Conservation (phyloP, 805 yeast species). For the Grigorovia jiainica region DNA sequence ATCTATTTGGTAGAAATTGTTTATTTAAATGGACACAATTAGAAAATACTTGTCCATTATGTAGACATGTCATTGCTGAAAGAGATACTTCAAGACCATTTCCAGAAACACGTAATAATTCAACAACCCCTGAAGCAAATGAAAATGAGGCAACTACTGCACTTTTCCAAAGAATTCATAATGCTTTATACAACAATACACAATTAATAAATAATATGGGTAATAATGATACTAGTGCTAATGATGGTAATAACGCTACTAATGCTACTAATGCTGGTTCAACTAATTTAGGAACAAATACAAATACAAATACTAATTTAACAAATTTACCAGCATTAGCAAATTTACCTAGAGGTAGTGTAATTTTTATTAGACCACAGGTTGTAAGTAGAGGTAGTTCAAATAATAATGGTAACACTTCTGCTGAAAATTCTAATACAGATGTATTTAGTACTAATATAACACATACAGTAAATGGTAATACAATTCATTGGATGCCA, state of each 20-base stretch:
- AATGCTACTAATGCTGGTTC: not conserved
- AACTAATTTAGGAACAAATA: not conserved
- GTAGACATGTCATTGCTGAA: constrained; percentile 50
- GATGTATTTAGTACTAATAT: not conserved
- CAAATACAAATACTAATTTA: not conserved
- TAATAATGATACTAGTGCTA: constrained; percentile 3
- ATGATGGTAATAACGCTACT: constrained; percentile 1
- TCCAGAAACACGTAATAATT: not conserved
- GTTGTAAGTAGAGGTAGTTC: not conserved
- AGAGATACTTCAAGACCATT: not conserved
- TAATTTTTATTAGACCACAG: not conserved
- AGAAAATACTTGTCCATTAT: constrained; percentile 76
- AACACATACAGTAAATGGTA: not conserved
- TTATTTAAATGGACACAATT: constrained; percentile 71
- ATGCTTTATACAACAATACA: constrained; percentile 1
- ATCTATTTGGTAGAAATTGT: constrained; percentile 80
- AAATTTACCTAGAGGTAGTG: not conserved
- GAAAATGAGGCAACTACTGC: constrained; percentile 2
- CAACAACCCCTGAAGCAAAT: constrained; percentile 1
- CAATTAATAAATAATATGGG: constrained; percentile 2
- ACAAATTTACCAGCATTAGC: not conserved
- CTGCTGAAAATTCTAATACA: not conserved
- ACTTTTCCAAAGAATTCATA: constrained; percentile 2
- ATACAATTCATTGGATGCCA: not conserved
- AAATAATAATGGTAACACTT: not conserved